phyloP scores from a whole-genome alignment of 192 early-diverging fungal genomes.

The Coemansia sp. region DNA sequence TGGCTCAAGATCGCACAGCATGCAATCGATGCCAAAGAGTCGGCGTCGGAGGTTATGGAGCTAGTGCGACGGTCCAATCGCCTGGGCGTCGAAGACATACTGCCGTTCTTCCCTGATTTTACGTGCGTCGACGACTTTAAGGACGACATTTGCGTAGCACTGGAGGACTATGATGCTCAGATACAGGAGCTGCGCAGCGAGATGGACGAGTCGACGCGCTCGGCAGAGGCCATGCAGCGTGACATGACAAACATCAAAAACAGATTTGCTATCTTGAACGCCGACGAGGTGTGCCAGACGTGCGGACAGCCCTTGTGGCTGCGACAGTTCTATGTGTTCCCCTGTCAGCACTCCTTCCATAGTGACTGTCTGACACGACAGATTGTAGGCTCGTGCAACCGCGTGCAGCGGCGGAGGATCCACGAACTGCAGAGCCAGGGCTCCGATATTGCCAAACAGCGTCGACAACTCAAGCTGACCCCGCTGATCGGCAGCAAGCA shows the following conservation, averaged over 20 bases:
- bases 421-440: slow-evolving; percentile 49
- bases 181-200: slow-evolving; percentile 85
- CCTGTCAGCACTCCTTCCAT: slow-evolving; percentile 95
- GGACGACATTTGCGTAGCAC: slow-evolving; percentile 86
- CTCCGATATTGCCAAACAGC: slow-evolving; percentile 38
- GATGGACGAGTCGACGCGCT: slow-evolving; percentile 95
- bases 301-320: slow-evolving; percentile 79
- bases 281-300: slow-evolving; percentile 70
- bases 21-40: slow-evolving; percentile 79
- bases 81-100: slow-evolving; percentile 91
- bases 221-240: slow-evolving; percentile 87
- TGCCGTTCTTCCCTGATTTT: slow-evolving; percentile 97
- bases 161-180: slow-evolving; percentile 90
- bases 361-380: slow-evolving; percentile 82
- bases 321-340: slow-evolving; percentile 91
- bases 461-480: slow-evolving; percentile 32
- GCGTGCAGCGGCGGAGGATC: slow-evolving; percentile 50
- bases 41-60: slow-evolving; percentile 87
- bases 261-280: slow-evolving; percentile 56
- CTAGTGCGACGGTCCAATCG: slow-evolving; percentile 74
- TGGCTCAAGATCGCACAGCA: slow-evolving; percentile 95
- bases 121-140: slow-evolving; percentile 97
- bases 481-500: slow-evolving; percentile 24
- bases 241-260: slow-evolving; percentile 87
- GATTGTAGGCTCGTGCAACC: slow-evolving; percentile 55